Conservation (phyloP, 192 early-diverging fungal genomes). For the Backusella tuberculispora region DNA sequence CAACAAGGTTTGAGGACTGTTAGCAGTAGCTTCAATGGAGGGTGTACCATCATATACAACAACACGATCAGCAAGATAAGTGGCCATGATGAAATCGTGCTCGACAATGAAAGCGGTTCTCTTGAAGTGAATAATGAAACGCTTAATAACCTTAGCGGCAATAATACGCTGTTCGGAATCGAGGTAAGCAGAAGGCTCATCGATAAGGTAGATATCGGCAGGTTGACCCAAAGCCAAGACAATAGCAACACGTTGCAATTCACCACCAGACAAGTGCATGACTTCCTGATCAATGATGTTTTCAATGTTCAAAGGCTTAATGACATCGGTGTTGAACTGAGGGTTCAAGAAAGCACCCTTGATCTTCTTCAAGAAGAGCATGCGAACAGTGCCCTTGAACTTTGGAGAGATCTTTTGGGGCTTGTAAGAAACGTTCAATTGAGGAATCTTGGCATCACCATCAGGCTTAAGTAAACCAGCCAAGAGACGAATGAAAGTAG, state of each 20-base stretch:
- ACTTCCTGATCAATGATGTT: slow-evolving; percentile 92
- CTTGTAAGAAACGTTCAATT: slow-evolving; percentile 93
- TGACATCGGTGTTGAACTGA: slow-evolving; percentile 96
- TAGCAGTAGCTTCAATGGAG: slow-evolving; percentile 82
- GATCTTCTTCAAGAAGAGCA: slow-evolving; percentile 91
- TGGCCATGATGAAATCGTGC: slow-evolving; percentile 99
- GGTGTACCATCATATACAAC: slow-evolving; percentile 94
- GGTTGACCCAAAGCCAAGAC: slow-evolving; percentile 85
- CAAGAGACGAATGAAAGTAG: slow-evolving; percentile 94
- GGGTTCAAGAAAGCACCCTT: slow-evolving; percentile 82
- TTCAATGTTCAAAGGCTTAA: slow-evolving; percentile 93
- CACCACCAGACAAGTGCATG: slow-evolving; percentile 90
- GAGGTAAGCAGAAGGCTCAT: slow-evolving; percentile 97
- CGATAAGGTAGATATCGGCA: slow-evolving; percentile 97
- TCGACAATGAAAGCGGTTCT: slow-evolving; percentile 98
- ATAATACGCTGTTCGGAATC: slow-evolving; percentile 99
- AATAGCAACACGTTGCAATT: slow-evolving; percentile 98
- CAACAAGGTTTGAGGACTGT: slow-evolving; percentile 85
- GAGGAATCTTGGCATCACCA: slow-evolving; percentile 75
- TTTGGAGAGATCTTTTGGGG: slow-evolving; percentile 99
- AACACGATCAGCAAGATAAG: slow-evolving; percentile 95
- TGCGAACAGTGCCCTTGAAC: slow-evolving; percentile 89
- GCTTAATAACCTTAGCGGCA: slow-evolving; percentile 98
- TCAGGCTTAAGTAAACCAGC: slow-evolving; percentile 85
- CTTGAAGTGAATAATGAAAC: slow-evolving; percentile 93